Base-by-base conservation (phyloP, 805 yeast species). In the Yueomyces sinensis region DNA sequence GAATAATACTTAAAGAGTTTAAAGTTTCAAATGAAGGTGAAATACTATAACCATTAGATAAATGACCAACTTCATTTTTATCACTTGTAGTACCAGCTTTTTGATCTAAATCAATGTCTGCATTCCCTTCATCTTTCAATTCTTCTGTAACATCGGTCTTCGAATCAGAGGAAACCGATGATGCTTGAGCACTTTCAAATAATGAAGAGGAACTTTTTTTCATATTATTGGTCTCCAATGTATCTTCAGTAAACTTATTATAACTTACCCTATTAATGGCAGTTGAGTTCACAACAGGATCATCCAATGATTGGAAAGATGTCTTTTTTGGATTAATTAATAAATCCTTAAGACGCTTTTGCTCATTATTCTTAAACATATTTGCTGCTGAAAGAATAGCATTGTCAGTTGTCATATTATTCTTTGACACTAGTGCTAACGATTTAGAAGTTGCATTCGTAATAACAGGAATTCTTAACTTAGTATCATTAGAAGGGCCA, bases 21-120 rank as follows among this genome's bases (percentile, higher is more conserved):
- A 91, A 61, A 32, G 75, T 75, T 4, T 74, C 70, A 27, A 78
- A 49, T 3, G 84, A 64, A 14, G 98, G 98, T 5, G 82, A 72
- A 35, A 76, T 78, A 82, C 91, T 91, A 59, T 87, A 91, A 5
- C 87, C 95, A 32, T 80, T 72, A 13, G 74, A 76, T 34, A 78
- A 72, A 20, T 65, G 64, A 30, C 69, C 62, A 30, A 62, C 60
- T 30, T 65, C 65, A n/a, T n/a, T n/a, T n/a, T n/a, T n/a, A n/a
- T n/a, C n/a, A n/a, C n/a, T n/a, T n/a, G n/a, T n/a, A n/a, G n/a
- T n/a, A n/a, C n/a, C n/a, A n/a, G n/a, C n/a, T n/a, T n/a, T n/a
- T n/a, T n/a, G n/a, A n/a, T n/a, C n/a, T n/a, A n/a, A n/a, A n/a
- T n/a, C n/a, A 5, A 22, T 22, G 7, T 22, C 24, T 11, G 7